Evolutionary conservation across 176 grass and related monocot genomes (phyloP).

Genomic region (Stipa capillata): DNA sequence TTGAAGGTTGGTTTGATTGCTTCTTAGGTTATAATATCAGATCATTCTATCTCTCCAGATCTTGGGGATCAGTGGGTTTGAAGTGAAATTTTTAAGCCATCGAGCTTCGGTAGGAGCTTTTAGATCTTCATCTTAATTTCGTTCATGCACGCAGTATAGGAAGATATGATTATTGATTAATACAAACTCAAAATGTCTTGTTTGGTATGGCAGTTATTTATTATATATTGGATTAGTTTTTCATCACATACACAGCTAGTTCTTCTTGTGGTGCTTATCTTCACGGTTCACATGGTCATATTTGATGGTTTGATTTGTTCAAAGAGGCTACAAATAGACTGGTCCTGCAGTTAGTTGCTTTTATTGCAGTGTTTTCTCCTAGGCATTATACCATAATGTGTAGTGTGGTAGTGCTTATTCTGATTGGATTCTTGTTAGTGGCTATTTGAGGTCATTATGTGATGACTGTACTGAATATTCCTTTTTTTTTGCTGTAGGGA

Average conservation of each 20-base stretch:
- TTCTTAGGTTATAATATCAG: not conserved
- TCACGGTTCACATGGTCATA: not conserved
- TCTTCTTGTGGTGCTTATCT: not conserved
- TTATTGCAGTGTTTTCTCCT: not conserved
- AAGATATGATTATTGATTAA: not conserved
- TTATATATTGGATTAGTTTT: not conserved
- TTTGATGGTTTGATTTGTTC: not conserved
- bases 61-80: not conserved
- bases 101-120: not conserved
- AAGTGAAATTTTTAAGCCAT: not conserved
- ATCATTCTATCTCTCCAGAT: not conserved
- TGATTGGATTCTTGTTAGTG: not conserved
- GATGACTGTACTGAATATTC: not conserved
- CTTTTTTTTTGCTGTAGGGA: constrained; percentile 38
- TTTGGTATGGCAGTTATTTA: not conserved
- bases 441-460: not conserved
- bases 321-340: not conserved
- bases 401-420: not conserved
- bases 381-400: not conserved
- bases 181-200: not conserved
- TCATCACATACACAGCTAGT: not conserved
- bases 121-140: not conserved
- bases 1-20: not conserved
- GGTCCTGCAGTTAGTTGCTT: not conserved
- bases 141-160: not conserved